Conservation (phyloP, 148 eudicot species). For the Polygonum maritimum region DNA sequence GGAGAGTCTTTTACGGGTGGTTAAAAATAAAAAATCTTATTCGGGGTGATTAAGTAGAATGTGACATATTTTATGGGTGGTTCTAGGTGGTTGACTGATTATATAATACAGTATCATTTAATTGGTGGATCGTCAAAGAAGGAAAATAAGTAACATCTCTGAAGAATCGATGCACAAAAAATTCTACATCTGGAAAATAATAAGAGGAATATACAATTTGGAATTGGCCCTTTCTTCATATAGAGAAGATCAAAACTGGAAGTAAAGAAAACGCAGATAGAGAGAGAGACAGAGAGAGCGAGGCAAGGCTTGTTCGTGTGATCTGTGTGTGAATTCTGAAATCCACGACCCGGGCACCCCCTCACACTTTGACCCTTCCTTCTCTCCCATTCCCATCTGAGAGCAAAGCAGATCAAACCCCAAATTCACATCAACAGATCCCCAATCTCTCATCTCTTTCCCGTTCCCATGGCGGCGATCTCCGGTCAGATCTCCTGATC, state of each 20-base stretch:
- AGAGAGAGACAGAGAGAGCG: not conserved
- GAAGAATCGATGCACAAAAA: no score
- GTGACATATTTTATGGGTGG: no score
- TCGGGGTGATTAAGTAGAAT: no score
- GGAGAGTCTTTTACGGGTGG: no score
- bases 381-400: not conserved
- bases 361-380: not conserved
- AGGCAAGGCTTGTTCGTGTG: not conserved
- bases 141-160: no score
- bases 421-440: not conserved
- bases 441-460: not conserved
- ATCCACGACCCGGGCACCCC: not conserved
- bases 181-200: no score
- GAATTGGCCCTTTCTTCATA: not conserved
- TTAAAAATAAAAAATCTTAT: no score
- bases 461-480: not conserved
- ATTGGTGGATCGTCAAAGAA: no score
- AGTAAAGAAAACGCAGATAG: not conserved
- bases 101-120: no score
- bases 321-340: not conserved
- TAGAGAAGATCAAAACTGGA: not conserved
- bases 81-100: no score
- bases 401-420: not conserved
- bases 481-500: constrained; percentile 7
- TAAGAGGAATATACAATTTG: not conserved